Conservation (phyloP, 192 early-diverging fungal species). For the Coemansia sp. region DNA sequence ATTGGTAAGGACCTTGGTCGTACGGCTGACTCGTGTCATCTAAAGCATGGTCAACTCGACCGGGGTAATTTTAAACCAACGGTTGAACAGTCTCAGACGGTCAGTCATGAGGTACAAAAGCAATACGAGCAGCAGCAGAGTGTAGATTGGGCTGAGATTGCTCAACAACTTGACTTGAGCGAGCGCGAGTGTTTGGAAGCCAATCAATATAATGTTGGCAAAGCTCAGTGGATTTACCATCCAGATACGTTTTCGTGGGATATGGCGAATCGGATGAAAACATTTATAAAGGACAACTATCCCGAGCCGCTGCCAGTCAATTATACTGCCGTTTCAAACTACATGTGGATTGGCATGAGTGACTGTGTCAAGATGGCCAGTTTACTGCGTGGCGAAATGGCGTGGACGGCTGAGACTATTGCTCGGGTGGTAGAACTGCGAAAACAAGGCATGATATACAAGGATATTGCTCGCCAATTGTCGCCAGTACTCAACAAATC, state of each 20-base stretch:
- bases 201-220: background rate
- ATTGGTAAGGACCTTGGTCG: slow-evolving; percentile 6
- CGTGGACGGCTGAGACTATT: slow-evolving; percentile 8
- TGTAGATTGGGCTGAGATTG: slow-evolving; percentile 7
- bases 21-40: background rate
- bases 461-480: slow-evolving; percentile 8
- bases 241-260: slow-evolving; percentile 13
- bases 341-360: slow-evolving; percentile 14
- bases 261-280: slow-evolving; percentile 10
- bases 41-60: background rate
- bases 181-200: slow-evolving; percentile 13
- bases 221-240: slow-evolving; percentile 11
- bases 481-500: background rate
- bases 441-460: slow-evolving; percentile 8
- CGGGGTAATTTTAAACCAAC: background rate
- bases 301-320: slow-evolving; percentile 6
- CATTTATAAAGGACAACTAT: slow-evolving; percentile 17
- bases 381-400: slow-evolving; percentile 7
- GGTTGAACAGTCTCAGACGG: background rate
- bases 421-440: background rate
- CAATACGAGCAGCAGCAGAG: background rate
- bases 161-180: background rate
- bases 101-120: background rate
- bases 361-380: slow-evolving; percentile 12
- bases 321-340: slow-evolving; percentile 19